Base-by-base conservation (phyloP, 2,329 filamentous ascomycete species). In the Alternaria dauci region DNA sequence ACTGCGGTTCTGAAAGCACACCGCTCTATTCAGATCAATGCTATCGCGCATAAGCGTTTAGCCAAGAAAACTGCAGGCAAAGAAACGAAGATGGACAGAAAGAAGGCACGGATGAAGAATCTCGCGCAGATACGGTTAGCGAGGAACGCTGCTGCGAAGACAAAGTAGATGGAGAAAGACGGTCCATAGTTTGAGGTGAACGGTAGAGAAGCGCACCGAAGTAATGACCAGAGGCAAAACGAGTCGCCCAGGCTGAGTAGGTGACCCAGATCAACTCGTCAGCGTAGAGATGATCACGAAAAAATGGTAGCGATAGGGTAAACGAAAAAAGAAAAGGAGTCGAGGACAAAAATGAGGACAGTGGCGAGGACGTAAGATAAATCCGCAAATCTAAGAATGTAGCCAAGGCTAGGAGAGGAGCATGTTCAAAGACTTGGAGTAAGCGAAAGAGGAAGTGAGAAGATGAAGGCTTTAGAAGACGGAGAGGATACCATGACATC, bases 141-240 rank as follows among this genome's bases (percentile, higher is more conserved):
- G 6, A 38, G 36, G 8, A 38, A 38, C 1, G 36, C 5, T 38
- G 36, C n/a, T 38, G 5, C 2, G 16, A 38, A n/a, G 12, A 16
- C 9, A n/a, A 18, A 47, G 26, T 9, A 47, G 9, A 30, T 48
- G 9, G 44, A 16, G 28, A 23, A 28, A 18, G 11, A 41, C 14
- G 18, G 20, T 16, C 28, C 28, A 34, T 23, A 20, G 23, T 20
- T 25, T 32, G 32, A 28, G 30, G 14, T 25, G 18, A 20, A 50
- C 12, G 14, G 11, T 23, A 9, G 18, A 30, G 16, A 20, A 34
- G 8, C 42, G 20, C 8, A n/a, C 8, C 11, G 18, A 26, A 54
- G 46, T 14, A 52, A 46, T 20, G 36, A 61, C 5, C 56, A 54
- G 57, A 39, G 55, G 42, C 23, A 28, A 25, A n/a, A 28, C 4